Evolutionary conservation across 331 rosid species (phyloP).

Genomic region (Malus hybrid): DNA sequence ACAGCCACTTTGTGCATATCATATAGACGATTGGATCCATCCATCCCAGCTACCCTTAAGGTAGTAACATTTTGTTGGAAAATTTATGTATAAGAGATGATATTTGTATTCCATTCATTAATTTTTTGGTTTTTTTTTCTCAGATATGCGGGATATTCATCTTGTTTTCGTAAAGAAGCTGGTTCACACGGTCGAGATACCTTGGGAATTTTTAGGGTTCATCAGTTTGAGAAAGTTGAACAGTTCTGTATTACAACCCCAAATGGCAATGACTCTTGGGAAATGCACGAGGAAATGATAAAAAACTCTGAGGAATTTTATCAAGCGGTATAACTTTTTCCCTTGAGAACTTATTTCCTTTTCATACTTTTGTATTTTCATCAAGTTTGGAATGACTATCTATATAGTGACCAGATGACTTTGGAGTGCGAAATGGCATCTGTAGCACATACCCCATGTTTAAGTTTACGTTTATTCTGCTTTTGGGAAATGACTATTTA

Average conservation of each 20-base stretch:
- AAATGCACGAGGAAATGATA: constrained; percentile 89
- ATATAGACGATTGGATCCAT: constrained; percentile 90
- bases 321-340: constrained; percentile 36
- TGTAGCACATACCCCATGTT: not conserved
- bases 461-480: not conserved
- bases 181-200: constrained; percentile 99
- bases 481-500: no score
- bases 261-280: constrained; percentile 79
- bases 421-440: not conserved
- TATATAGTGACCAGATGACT: not conserved
- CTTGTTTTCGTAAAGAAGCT: constrained; percentile 97
- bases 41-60: constrained; percentile 80
- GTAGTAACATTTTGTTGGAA: constrained; percentile 24
- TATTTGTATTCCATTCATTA: not conserved
- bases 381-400: not conserved
- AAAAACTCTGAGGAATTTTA: constrained; percentile 84
- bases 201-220: constrained; percentile 87
- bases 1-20: constrained; percentile 90
- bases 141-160: constrained; percentile 91
- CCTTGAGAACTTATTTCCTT: not conserved
- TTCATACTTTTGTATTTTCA: not conserved
- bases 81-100: not conserved
- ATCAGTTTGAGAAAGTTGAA: constrained; percentile 94
- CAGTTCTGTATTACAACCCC: constrained; percentile 87
- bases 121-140: not conserved